Evolutionary conservation across 495 filamentous ascomycete genomes (phyloP), one percentile per base, ranked within the genome.

Genomic region (Corynascus novoguineensis): DNA sequence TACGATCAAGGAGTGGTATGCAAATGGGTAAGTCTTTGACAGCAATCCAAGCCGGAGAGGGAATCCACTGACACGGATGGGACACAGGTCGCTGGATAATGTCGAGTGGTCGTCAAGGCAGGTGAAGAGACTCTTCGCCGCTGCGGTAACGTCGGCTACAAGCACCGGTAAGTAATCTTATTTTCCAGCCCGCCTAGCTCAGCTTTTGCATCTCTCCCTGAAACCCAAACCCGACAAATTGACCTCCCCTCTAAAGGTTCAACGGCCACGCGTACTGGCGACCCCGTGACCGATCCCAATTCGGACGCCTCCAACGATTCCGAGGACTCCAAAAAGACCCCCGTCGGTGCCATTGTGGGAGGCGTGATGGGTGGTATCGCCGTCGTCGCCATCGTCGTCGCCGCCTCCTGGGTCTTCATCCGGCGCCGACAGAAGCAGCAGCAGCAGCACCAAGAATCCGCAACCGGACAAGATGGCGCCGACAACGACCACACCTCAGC

Each of bases 1-100:
- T 5, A 47, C 46, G 0, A 65, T 75, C 29, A 55, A 51, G 48
- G 48, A 62, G 27, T 71, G 66, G 66, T 77, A 74, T 34, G 32
- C 21, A 9, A 46, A 41, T n/a, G n/a, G n/a, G 37, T 41, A 41
- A 5, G 37, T 17, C n/a, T 4, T n/a, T 9, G 15, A 15, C 37
- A 19, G 4, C 9, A n/a, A n/a, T n/a, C 17, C 37, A 17, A n/a
- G 8, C 1, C 35, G 1, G 19, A 15, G 11, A 4, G 9, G 5
- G 19, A 38, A 15, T 4, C 35, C 35, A 15, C 37, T 41, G n/a
- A 41, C 37, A 38, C 37, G 7, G 4, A n/a, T 17, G n/a, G 4
- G 21, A 3, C 15, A 48, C 29, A 52, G 55, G 57, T 59, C 34
- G 2, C n/a, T 51, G 0, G 49, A 40, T 14, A 21, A 17, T 1